phyloP scores from a whole-genome alignment of 1,284 basidiomycete genomes.

The Fomitopsis betulina region DNA sequence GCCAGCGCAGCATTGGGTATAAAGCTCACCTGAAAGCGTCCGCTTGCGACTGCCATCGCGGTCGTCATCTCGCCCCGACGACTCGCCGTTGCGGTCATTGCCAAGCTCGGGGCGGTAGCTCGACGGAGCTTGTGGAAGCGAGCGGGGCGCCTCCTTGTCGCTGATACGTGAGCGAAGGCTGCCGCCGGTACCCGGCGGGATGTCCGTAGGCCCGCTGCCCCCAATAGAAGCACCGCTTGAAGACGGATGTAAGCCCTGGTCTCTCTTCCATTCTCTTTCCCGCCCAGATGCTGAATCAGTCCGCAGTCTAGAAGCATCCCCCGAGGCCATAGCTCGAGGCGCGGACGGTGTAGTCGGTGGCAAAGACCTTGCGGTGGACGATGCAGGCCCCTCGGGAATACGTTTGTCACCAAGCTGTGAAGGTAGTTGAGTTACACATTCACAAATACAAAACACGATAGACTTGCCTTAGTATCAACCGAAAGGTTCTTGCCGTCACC shows the following conservation, averaged over 20 bases:
- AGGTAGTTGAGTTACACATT: background rate
- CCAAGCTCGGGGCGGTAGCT: constrained; percentile 36
- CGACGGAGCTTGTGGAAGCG: constrained; percentile 34
- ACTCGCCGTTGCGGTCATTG: constrained; percentile 10
- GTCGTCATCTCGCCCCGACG: constrained; percentile 46
- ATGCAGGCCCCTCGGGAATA: constrained; percentile 44
- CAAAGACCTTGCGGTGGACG: constrained; percentile 37
- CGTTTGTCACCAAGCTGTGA: constrained; percentile 50
- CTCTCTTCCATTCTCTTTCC: constrained; percentile 26
- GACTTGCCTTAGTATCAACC: constrained; percentile 54
- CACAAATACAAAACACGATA: background rate
- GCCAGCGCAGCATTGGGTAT: background rate
- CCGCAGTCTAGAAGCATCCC: constrained; percentile 21
- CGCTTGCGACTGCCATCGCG: constrained; percentile 61
- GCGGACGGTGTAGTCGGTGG: constrained; percentile 63
- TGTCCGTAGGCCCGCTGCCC: constrained; percentile 9
- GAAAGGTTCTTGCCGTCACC: constrained; percentile 36
- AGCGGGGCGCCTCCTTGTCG: constrained; percentile 46
- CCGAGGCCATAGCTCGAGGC: constrained; percentile 59
- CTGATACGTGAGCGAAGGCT: constrained; percentile 66
- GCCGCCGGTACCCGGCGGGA: constrained; percentile 19
- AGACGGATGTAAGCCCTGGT: constrained; percentile 15
- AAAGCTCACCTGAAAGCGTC: constrained; percentile 55
- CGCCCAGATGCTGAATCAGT: constrained; percentile 16
- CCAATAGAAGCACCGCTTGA: constrained; percentile 10